Percentiles rank a stretch among this genome's conserved stretches.
phyloP scores from a whole-genome alignment of 108 stramenopile species.

The Cyclotella choctawhatcheeana region DNA sequence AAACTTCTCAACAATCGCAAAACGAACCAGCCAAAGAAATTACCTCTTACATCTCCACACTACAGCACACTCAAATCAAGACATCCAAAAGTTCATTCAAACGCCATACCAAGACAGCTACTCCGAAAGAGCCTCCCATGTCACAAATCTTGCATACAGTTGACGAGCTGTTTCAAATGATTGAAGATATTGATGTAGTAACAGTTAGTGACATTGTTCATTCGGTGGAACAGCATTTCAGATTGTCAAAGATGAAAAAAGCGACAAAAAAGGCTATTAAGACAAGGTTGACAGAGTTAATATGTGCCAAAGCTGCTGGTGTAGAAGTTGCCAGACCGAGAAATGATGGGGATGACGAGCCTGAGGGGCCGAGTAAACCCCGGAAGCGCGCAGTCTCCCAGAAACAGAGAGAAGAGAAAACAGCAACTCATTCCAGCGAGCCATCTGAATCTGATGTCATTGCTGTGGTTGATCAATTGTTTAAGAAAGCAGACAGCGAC shows the following conservation, averaged over 20 bases:
- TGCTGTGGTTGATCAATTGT: neutral
- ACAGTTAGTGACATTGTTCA: slow-evolving; percentile 45
- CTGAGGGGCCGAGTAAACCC: neutral
- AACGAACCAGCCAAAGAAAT: neutral
- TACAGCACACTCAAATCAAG: neutral
- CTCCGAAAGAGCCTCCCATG: slow-evolving; percentile 12
- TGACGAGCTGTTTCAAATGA: slow-evolving; percentile 45
- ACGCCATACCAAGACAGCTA: neutral
- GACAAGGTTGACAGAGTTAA: slow-evolving; percentile 43
- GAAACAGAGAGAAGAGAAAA: neutral
- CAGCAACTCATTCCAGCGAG: neutral
- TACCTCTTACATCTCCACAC: slow-evolving; percentile 1
- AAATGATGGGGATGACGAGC: neutral
- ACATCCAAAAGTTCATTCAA: neutral
- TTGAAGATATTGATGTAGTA: slow-evolving; percentile 39
- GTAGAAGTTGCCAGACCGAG: neutral
- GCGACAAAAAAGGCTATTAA: slow-evolving; percentile 40
- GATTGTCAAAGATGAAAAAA: slow-evolving; percentile 33
- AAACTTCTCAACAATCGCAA: neutral
- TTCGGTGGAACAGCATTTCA: slow-evolving; percentile 35
- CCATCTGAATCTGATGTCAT: neutral
- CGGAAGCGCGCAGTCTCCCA: neutral
- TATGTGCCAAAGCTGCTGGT: slow-evolving; percentile 19
- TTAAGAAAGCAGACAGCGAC: neutral
- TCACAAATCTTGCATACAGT: slow-evolving; percentile 26